These are phyloP conservation scores for Metschnikowia bowlesiae DNA, from an alignment of 805 yeast species.

Conservation along the genomic window DNA sequence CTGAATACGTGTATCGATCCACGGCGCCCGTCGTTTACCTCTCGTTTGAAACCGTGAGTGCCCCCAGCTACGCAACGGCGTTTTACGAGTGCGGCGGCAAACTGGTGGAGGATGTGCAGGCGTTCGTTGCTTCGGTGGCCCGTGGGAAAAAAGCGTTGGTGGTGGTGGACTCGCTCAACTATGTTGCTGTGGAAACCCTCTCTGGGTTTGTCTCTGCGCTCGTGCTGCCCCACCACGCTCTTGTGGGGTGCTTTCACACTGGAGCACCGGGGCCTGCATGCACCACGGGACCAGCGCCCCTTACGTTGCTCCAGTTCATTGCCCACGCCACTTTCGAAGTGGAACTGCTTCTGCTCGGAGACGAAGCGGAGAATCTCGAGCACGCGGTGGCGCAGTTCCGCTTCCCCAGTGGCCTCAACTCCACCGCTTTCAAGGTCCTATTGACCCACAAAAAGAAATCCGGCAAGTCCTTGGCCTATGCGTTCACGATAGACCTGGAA, in stretches of 20 bases:
- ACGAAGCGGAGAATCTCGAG: slow-evolving; percentile 44
- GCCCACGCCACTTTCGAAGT: slow-evolving; percentile 72
- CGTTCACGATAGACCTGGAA: slow-evolving; percentile 48
- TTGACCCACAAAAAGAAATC: slow-evolving; percentile 75
- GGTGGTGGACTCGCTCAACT: slow-evolving; percentile 67
- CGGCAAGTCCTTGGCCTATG: slow-evolving; percentile 66
- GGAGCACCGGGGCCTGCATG: slow-evolving; percentile 36
- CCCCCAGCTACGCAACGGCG: slow-evolving; percentile 46
- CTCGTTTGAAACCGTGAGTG: slow-evolving; percentile 61
- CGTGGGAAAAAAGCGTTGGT: slow-evolving; percentile 36
- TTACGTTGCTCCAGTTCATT: slow-evolving; percentile 57
- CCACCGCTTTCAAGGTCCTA: slow-evolving; percentile 39
- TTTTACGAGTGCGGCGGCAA: slow-evolving; percentile 43
- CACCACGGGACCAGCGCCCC: slow-evolving; percentile 45
- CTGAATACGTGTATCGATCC: slow-evolving; percentile 51
- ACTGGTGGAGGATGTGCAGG: slow-evolving; percentile 16
- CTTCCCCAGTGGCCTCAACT: slow-evolving; percentile 51
- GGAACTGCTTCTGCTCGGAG: slow-evolving; percentile 34
- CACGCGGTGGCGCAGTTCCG: slow-evolving; percentile 34
- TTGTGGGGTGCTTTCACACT: slow-evolving; percentile 36
- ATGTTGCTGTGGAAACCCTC: slow-evolving; percentile 43
- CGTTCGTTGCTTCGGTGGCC: slow-evolving; percentile 17
- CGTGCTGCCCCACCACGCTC: slow-evolving; percentile 27
- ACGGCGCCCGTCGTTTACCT: slow-evolving; percentile 45
- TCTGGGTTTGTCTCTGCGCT: slow-evolving; percentile 48